A percentile compares a stretch with the other conserved stretches of the same genome.
Evolutionary conservation across 169 alveolate species (phyloP).

Genomic region (Theileria luwenshuni): DNA sequence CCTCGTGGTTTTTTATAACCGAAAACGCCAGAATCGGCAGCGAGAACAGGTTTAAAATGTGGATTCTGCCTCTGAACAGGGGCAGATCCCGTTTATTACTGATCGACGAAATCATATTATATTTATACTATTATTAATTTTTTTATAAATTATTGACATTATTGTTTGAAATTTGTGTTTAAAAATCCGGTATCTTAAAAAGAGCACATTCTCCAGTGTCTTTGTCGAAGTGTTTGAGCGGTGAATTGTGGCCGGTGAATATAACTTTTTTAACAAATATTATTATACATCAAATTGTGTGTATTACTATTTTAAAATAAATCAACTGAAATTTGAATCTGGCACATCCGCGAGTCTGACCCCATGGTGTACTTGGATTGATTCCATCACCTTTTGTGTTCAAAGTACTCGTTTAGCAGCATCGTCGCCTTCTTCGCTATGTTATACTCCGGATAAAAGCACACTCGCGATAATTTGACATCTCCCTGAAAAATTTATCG

Average conservation of each 20-base stretch:
- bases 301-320: no score
- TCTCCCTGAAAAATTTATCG: constrained; percentile 34
- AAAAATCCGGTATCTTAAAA: no score
- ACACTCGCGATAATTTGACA: constrained; percentile 32
- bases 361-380: constrained; percentile 10
- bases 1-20: constrained; percentile 13
- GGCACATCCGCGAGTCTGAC: no score
- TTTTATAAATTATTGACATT: background rate
- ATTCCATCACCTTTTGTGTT: constrained; percentile 27
- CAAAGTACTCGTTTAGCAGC: constrained; percentile 20
- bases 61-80: constrained; percentile 70
- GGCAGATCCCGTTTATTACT: constrained; percentile 45
- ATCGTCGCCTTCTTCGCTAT: constrained; percentile 54
- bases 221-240: no score
- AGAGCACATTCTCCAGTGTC: no score
- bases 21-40: constrained; percentile 70
- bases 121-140: background rate
- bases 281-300: no score
- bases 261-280: no score
- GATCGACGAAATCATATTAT: background rate
- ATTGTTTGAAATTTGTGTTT: no score
- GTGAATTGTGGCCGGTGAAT: no score
- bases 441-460: constrained; percentile 51
- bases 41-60: constrained; percentile 56
- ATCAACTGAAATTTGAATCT: no score